Conservation (phyloP, 345 rosid genomes). For the Melaleuca alternifolia region DNA sequence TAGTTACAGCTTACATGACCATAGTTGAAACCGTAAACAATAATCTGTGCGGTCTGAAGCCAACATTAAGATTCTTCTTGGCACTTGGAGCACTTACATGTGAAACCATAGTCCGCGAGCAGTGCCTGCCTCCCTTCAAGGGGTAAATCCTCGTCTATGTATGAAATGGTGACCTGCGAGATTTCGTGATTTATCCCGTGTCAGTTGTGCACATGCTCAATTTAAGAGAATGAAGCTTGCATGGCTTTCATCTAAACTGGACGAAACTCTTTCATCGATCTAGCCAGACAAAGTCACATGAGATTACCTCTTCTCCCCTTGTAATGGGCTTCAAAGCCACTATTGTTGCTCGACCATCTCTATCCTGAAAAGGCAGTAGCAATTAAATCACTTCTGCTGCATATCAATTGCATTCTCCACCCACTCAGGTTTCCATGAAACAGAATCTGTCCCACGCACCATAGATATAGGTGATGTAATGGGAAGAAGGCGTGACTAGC, state of each 20-base stretch:
- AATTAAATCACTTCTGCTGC: neutral
- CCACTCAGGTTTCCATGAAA: neutral
- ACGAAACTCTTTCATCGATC: no score
- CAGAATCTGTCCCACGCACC: neutral
- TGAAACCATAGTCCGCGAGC: conserved; percentile 79
- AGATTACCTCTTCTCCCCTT: conserved; percentile 70
- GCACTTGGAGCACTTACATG: conserved; percentile 64
- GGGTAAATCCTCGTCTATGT: conserved; percentile 72
- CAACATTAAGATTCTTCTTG: conserved; percentile 17
- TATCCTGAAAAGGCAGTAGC: conserved; percentile 36
- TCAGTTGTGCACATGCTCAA: neutral
- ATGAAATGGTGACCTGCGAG: conserved; percentile 69
- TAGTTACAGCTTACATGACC: neutral
- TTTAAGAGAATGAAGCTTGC: neutral
- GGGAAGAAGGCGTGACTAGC: neutral
- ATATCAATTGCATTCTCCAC: neutral
- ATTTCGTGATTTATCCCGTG: neutral
- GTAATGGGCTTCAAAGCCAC: conserved; percentile 39
- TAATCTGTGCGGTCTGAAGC: neutral
- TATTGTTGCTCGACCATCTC: conserved; percentile 82
- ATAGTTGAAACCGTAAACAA: neutral
- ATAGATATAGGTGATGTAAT: neutral
- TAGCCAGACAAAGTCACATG: neutral
- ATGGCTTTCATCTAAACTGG: neutral
- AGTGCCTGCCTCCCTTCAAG: conserved; percentile 51